Conservation (phyloP, 1,284 basidiomycete species). For the Leccinum huronense region DNA sequence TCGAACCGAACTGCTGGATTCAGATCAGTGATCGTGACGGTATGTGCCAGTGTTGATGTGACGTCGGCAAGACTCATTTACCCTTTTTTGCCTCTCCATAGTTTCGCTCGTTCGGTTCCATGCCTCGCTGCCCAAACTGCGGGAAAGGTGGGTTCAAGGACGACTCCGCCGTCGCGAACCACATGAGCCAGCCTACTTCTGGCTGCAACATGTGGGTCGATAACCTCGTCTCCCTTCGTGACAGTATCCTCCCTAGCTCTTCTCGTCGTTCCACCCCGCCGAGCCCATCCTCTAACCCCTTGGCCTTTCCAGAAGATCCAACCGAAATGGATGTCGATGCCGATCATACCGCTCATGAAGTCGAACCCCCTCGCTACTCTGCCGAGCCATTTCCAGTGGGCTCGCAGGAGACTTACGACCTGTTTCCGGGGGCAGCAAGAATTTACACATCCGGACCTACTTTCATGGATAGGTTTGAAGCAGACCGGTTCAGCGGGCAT, state of each 20-base stretch:
- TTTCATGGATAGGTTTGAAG: conserved; percentile 1
- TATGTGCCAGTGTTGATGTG: too few relatives aligned
- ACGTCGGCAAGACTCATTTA: not conserved
- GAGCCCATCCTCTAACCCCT: not conserved
- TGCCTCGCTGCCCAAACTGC: not conserved
- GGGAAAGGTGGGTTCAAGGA: not conserved
- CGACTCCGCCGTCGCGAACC: not conserved
- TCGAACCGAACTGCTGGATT: too few relatives aligned
- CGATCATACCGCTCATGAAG: not conserved
- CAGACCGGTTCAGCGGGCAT: not conserved
- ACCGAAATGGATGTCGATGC: not conserved
- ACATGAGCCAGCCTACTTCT: not conserved
- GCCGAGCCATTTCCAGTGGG: not conserved
- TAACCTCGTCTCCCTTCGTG: not conserved
- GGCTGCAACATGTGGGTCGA: not conserved
- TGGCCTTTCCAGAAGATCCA: not conserved
- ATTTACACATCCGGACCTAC: not conserved
- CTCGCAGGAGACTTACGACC: not conserved
- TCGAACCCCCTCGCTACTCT: too few relatives aligned
- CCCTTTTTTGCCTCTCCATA: not conserved
- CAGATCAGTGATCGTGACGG: too few relatives aligned
- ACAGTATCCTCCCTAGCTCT: not conserved
- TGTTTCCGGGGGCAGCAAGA: not conserved
- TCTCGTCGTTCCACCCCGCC: not conserved
- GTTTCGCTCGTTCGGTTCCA: not conserved